phyloP scores from a whole-genome alignment of 345 rosid genomes.

The Eucalyptus albens region DNA sequence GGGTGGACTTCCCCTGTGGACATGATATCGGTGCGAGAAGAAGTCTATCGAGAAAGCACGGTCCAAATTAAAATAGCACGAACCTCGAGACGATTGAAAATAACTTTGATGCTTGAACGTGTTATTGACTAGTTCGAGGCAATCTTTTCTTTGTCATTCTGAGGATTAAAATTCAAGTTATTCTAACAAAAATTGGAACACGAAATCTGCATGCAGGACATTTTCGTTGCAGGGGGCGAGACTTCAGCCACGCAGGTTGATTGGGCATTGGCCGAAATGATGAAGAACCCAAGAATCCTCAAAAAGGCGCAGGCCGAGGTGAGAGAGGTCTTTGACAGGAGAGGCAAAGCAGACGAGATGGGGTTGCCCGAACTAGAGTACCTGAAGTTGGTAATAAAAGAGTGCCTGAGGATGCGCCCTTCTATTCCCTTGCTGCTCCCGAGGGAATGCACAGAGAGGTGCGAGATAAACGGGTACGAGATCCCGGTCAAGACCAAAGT shows the following conservation, averaged over 20 bases:
- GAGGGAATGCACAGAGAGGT: background rate
- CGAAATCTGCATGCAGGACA: background rate
- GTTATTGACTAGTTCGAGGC: too few relatives aligned
- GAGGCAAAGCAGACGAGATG: background rate
- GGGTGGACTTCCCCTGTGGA: background rate
- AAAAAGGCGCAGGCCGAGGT: slow-evolving; percentile 14
- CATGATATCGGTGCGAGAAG: background rate
- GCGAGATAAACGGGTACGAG: slow-evolving; percentile 6
- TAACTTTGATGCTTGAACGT: background rate
- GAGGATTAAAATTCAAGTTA: background rate
- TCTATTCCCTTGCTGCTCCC: background rate
- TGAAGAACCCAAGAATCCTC: slow-evolving; percentile 12
- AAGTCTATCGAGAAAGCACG: background rate
- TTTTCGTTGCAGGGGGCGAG: slow-evolving; percentile 13
- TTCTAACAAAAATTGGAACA: background rate
- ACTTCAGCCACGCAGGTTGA: slow-evolving; percentile 6
- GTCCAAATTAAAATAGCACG: background rate
- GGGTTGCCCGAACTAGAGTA: background rate
- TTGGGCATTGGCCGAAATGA: slow-evolving; percentile 14
- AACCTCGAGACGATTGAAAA: background rate
- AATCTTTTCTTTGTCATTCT: background rate
- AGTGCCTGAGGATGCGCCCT: background rate
- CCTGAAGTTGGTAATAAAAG: background rate
- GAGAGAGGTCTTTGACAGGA: background rate
- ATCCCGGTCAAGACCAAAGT: slow-evolving; percentile 3